Evolutionary conservation across 148 eudicot species (phyloP).

Genomic region (Vaccinium vitisidaea): DNA sequence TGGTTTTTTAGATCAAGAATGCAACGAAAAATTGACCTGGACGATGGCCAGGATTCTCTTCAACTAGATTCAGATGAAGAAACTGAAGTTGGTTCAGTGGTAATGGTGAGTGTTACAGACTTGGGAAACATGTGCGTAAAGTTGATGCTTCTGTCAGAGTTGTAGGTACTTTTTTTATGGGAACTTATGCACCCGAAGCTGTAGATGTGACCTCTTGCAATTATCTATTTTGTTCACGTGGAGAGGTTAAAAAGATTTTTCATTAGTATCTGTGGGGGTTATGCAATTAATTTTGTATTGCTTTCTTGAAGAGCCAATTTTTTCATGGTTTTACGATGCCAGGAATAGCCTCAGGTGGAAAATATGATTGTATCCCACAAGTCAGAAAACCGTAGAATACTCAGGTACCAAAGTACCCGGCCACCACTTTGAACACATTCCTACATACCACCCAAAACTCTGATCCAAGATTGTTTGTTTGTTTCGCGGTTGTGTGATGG

Average conservation of each 20-base stretch:
- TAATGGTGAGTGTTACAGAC: constrained; percentile 58
- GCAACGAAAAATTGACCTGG: constrained; percentile 42
- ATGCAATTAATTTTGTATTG: background rate
- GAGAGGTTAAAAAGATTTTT: background rate
- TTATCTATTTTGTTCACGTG: background rate
- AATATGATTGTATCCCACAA: background rate
- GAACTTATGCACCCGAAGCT: background rate
- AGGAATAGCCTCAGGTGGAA: background rate
- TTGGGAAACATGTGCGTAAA: background rate
- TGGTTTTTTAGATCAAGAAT: constrained; percentile 29
- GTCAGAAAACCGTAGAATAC: background rate
- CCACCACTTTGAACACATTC: background rate
- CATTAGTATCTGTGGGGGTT: background rate
- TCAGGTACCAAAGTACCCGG: background rate
- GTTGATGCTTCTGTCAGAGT: background rate
- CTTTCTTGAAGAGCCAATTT: background rate
- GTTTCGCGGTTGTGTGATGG: background rate
- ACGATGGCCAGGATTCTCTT: constrained; percentile 80
- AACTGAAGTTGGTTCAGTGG: constrained; percentile 74
- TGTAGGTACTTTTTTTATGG: background rate
- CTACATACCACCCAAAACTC: background rate
- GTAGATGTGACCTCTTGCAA: background rate
- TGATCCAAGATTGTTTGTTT: background rate
- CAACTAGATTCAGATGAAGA: constrained; percentile 76
- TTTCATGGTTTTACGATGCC: background rate